phyloP scores from a whole-genome alignment of 331 rosid species.

The Pyracantha coccinea region DNA sequence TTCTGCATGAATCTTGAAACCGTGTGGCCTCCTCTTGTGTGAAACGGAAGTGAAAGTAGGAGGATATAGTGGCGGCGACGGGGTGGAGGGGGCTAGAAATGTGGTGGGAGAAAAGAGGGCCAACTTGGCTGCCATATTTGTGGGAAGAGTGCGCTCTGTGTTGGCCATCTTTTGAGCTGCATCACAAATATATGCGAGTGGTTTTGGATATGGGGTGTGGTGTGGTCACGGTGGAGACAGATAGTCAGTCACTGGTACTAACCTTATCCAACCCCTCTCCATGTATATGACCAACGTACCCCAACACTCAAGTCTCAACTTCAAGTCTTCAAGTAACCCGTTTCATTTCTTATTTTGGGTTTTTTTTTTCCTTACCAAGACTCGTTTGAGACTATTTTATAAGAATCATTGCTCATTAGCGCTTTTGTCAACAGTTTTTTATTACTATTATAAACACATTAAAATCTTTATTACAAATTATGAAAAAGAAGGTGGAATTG shows the following conservation, averaged over 20 bases:
- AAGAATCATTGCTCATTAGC: no score
- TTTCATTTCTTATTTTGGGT: background rate
- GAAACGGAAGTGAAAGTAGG: constrained; percentile 7
- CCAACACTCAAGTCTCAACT: background rate
- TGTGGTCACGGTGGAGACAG: constrained; percentile 12
- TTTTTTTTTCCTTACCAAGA: background rate
- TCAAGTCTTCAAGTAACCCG: background rate
- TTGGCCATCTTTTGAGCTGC: constrained; percentile 22
- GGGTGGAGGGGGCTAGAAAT: constrained; percentile 29
- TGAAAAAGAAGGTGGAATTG: no score
- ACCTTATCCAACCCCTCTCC: constrained; percentile 24
- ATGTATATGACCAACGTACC: background rate
- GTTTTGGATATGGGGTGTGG: constrained; percentile 14
- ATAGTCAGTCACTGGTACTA: background rate
- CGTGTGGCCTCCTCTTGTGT: constrained; percentile 23
- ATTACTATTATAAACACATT: no score
- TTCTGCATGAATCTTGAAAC: constrained; percentile 49
- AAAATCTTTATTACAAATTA: no score
- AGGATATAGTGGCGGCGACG: constrained; percentile 21
- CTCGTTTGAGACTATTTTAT: background rate
- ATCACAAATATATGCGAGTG: constrained; percentile 15
- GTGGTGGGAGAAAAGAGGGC: constrained; percentile 39
- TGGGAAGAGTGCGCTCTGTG: constrained; percentile 2
- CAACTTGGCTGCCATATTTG: constrained; percentile 55
- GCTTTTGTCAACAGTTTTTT: no score